Evolutionary conservation across 2,329 filamentous ascomycete species (phyloP).

Genomic region (Fusarium proliferatum): DNA sequence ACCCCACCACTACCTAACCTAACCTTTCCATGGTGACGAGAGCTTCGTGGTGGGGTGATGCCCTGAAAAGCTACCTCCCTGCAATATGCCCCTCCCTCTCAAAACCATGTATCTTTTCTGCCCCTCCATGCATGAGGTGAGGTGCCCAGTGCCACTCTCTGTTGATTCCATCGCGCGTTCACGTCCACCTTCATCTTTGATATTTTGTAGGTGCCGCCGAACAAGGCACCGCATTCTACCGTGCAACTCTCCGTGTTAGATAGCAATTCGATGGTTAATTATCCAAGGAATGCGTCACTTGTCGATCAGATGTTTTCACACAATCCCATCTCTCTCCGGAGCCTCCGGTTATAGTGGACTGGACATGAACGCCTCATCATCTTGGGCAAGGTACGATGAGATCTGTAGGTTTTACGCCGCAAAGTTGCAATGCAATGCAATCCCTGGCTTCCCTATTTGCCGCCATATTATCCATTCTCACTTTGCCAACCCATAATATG

Average conservation of each 20-base stretch:
- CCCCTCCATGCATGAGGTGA: conserved; percentile 23
- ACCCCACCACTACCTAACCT: conserved; percentile 14
- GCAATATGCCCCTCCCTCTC: neutral
- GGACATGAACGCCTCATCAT: conserved; percentile 6
- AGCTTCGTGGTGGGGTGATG: conserved; percentile 38
- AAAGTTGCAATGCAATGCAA: neutral
- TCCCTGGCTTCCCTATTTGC: conserved; percentile 9
- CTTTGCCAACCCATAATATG: neutral
- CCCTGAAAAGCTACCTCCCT: conserved; percentile 25
- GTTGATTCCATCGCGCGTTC: conserved; percentile 21
- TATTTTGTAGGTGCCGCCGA: conserved; percentile 31
- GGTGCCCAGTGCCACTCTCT: conserved; percentile 21
- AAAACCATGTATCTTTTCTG: conserved; percentile 23
- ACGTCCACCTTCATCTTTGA: neutral
- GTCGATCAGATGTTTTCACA: conserved; percentile 13
- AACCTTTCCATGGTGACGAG: neutral
- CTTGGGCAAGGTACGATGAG: conserved; percentile 12
- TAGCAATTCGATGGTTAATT: neutral
- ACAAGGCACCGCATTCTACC: conserved; percentile 31
- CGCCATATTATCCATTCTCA: conserved; percentile 14
- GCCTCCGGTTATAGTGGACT: conserved; percentile 34
- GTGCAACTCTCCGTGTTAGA: conserved; percentile 27
- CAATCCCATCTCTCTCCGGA: conserved; percentile 27
- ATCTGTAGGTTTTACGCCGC: conserved; percentile 16
- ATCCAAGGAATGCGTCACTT: neutral